These are phyloP conservation scores for Aspergillus sp. DNA, from an alignment of 2,329 filamentous ascomycete genomes.

Conservation along the genomic window DNA sequence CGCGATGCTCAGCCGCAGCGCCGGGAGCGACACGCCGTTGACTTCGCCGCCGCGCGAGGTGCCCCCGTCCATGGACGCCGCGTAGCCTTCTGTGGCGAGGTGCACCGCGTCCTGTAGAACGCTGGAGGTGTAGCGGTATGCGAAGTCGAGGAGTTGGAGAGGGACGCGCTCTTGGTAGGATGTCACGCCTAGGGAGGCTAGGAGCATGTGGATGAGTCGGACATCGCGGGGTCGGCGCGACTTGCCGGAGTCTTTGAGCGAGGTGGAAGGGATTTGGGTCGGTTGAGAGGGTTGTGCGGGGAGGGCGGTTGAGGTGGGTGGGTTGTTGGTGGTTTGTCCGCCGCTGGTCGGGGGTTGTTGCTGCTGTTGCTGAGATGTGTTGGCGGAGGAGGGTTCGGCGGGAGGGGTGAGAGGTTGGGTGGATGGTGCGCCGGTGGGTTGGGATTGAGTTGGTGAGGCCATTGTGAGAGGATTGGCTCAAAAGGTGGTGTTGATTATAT, in stretches of 20 bases:
- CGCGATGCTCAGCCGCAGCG: conserved; percentile 61
- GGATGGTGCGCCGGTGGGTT: conserved; percentile 24
- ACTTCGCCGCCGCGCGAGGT: conserved; percentile 44
- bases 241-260: conserved; percentile 47
- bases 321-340: conserved; percentile 18
- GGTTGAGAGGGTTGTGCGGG: conserved; percentile 27
- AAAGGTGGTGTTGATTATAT: not conserved
- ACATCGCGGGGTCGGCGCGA: conserved; percentile 50
- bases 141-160: conserved; percentile 53
- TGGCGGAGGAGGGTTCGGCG: conserved; percentile 35
- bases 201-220: conserved; percentile 52
- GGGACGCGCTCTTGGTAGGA: conserved; percentile 55
- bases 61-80: conserved; percentile 36
- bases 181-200: conserved; percentile 49
- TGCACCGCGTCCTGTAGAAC: conserved; percentile 54
- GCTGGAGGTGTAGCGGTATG: conserved; percentile 54
- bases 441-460: conserved; percentile 36
- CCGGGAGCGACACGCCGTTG: conserved; percentile 55
- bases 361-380: conserved; percentile 18
- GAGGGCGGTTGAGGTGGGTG: conserved; percentile 15
- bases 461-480: conserved; percentile 18
- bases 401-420: conserved; percentile 46
- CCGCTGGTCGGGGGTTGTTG: conserved; percentile 20
- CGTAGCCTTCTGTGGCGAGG: conserved; percentile 51
- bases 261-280: conserved; percentile 42